Evolutionary conservation across 2,329 filamentous ascomycete genomes (phyloP).

Genomic region (Curvularia verruculosa): DNA sequence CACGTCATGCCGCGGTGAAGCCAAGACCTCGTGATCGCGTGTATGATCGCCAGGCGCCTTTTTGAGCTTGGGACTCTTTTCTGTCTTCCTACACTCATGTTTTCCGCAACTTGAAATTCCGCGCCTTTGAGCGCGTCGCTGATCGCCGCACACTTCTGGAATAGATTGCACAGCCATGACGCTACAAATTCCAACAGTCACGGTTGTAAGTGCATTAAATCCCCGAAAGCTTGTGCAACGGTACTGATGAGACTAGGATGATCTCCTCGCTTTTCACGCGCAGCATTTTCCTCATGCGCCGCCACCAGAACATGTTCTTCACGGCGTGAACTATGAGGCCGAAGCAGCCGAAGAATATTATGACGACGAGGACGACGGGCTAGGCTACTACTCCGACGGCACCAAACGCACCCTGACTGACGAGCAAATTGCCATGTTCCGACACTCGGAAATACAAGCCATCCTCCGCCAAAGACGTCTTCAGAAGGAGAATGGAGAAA

Average conservation of each 20-base stretch:
- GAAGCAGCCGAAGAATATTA: slow-evolving; percentile 27
- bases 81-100: slow-evolving; percentile 21
- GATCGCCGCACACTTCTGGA: not conserved
- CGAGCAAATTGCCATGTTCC: slow-evolving; percentile 87
- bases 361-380: slow-evolving; percentile 64
- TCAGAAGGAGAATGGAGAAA: slow-evolving; percentile 29
- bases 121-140: slow-evolving; percentile 25
- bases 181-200: slow-evolving; percentile 40
- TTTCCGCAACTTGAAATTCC: slow-evolving; percentile 17
- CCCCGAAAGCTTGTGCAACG: not conserved
- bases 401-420: slow-evolving; percentile 89
- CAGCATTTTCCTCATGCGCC: slow-evolving; percentile 52
- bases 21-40: slow-evolving; percentile 45
- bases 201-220: slow-evolving; percentile 34
- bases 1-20: slow-evolving; percentile 45
- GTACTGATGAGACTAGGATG: slow-evolving; percentile 44
- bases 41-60: slow-evolving; percentile 28
- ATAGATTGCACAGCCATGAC: slow-evolving; percentile 20
- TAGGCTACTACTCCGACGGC: slow-evolving; percentile 88
- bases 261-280: slow-evolving; percentile 52
- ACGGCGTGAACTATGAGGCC: slow-evolving; percentile 36
- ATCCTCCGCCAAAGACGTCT: slow-evolving; percentile 57
- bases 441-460: slow-evolving; percentile 82
- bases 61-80: slow-evolving; percentile 12
- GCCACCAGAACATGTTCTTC: slow-evolving; percentile 43